A percentile compares a stretch with the other conserved stretches of the same genome.
phyloP scores from a whole-genome alignment of 768 basidiomycete genomes.

The Kwoniella sp. region DNA sequence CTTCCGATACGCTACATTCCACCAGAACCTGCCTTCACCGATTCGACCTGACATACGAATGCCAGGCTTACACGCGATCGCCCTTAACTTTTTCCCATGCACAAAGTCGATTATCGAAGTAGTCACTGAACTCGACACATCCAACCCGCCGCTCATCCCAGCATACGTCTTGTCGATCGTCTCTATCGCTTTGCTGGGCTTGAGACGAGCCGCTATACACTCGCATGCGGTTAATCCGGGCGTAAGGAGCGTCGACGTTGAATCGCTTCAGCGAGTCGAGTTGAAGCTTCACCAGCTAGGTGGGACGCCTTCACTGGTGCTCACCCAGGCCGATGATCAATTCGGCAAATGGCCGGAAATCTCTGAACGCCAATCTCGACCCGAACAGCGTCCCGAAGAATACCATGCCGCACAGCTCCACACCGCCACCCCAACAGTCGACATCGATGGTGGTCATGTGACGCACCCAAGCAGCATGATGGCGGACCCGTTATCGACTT shows the following conservation, averaged over 20 bases:
- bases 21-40: conserved; percentile 3
- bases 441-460: too few relatives aligned
- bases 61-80: neutral
- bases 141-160: neutral
- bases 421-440: neutral
- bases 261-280: neutral
- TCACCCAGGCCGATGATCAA: neutral
- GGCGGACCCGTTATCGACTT: neutral
- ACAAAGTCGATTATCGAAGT: neutral
- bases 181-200: neutral
- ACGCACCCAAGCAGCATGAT: too few relatives aligned
- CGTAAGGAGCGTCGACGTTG: neutral
- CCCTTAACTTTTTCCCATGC: neutral
- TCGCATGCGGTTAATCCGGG: neutral
- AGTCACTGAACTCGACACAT: neutral
- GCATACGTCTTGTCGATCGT: neutral
- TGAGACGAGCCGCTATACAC: neutral
- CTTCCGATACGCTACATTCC: neutral
- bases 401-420: neutral
- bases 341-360: conserved; percentile 2
- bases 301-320: neutral
- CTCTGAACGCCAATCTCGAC: neutral
- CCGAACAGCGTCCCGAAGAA: neutral
- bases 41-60: neutral
- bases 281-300: neutral